Evolutionary conservation across 2,329 filamentous ascomycete species (phyloP).

Genomic region (Thelonectria blattea): DNA sequence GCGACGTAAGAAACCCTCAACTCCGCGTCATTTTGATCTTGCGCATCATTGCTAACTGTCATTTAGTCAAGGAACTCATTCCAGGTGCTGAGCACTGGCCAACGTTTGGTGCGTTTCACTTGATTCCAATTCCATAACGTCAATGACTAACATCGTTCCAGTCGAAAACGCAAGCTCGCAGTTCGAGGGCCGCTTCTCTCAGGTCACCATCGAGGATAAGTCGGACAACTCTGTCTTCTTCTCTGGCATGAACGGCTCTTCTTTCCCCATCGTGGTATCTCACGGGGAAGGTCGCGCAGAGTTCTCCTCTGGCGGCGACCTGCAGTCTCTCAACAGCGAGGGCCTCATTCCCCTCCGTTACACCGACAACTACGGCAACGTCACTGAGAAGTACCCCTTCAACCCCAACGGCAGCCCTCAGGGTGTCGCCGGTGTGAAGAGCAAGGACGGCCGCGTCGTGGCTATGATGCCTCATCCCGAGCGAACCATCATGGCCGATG

Average conservation of each 20-base stretch:
- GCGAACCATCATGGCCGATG: slow-evolving; percentile 81
- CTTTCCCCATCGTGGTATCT: slow-evolving; percentile 38
- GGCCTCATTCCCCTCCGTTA: slow-evolving; percentile 82
- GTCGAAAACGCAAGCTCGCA: slow-evolving; percentile 70
- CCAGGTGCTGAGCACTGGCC: slow-evolving; percentile 47
- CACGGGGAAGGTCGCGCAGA: slow-evolving; percentile 73
- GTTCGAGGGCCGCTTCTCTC: slow-evolving; percentile 38
- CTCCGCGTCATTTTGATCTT: background rate
- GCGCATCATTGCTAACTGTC: slow-evolving; percentile 4
- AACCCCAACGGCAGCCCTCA: slow-evolving; percentile 85
- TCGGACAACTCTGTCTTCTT: slow-evolving; percentile 38
- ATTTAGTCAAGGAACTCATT: slow-evolving; percentile 36
- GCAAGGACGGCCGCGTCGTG: slow-evolving; percentile 77
- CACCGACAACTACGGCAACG: slow-evolving; percentile 76
- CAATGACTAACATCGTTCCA: slow-evolving; percentile 14
- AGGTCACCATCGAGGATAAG: slow-evolving; percentile 37
- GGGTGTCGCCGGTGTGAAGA: slow-evolving; percentile 82
- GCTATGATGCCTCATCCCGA: slow-evolving; percentile 96
- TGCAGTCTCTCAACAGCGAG: slow-evolving; percentile 63
- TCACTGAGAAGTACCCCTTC: slow-evolving; percentile 83
- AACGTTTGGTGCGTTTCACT: slow-evolving; percentile 60
- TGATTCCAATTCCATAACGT: background rate
- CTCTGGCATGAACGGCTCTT: slow-evolving; percentile 35
- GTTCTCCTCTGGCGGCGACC: slow-evolving; percentile 62
- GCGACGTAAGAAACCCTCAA: slow-evolving; percentile 48